phyloP scores from a whole-genome alignment of 2,329 filamentous ascomycete species.

The Pseudonectria buxi region DNA sequence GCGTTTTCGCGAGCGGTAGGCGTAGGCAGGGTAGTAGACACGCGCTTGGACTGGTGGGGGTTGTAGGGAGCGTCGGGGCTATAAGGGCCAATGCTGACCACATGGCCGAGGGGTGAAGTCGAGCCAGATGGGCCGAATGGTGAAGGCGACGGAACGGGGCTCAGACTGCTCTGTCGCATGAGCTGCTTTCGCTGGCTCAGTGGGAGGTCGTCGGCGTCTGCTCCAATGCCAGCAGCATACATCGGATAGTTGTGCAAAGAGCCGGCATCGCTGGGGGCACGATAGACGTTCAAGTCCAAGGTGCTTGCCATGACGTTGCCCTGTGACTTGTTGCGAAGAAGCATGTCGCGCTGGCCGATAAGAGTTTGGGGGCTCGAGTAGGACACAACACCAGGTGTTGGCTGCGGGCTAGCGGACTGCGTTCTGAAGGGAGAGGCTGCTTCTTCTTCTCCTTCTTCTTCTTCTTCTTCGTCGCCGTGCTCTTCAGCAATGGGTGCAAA shows the following conservation, averaged over 20 bases:
- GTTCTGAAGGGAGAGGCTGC: slow-evolving; percentile 13
- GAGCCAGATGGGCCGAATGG: slow-evolving; percentile 20
- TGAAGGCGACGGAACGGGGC: slow-evolving; percentile 4
- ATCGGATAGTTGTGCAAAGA: slow-evolving; percentile 32
- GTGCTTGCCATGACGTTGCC: slow-evolving; percentile 28
- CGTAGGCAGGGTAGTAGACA: slow-evolving; percentile 35
- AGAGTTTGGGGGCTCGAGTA: slow-evolving; percentile 49
- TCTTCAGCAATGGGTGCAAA: slow-evolving; percentile 42
- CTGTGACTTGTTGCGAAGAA: slow-evolving; percentile 46
- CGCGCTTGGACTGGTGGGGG: slow-evolving; percentile 49
- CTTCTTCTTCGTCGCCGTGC: slow-evolving; percentile 15
- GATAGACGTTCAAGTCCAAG: slow-evolving; percentile 20
- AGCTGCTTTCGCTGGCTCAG: slow-evolving; percentile 60
- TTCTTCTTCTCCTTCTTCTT: slow-evolving; percentile 4
- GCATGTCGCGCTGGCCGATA: slow-evolving; percentile 48
- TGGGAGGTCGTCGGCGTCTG: slow-evolving; percentile 61
- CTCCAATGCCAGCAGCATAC: slow-evolving; percentile 22
- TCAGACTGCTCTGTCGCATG: slow-evolving; percentile 47
- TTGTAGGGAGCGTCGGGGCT: slow-evolving; percentile 35
- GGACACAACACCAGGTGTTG: slow-evolving; percentile 41
- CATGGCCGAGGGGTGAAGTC: slow-evolving; percentile 15
- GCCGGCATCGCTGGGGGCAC: slow-evolving; percentile 35
- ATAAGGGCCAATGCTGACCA: slow-evolving; percentile 24
- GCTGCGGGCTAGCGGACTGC: slow-evolving; percentile 14
- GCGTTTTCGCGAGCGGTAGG: slow-evolving; percentile 46